Base-by-base conservation (phyloP, 2,329 filamentous ascomycete species). In the Penicillium aurantiogriseum region DNA sequence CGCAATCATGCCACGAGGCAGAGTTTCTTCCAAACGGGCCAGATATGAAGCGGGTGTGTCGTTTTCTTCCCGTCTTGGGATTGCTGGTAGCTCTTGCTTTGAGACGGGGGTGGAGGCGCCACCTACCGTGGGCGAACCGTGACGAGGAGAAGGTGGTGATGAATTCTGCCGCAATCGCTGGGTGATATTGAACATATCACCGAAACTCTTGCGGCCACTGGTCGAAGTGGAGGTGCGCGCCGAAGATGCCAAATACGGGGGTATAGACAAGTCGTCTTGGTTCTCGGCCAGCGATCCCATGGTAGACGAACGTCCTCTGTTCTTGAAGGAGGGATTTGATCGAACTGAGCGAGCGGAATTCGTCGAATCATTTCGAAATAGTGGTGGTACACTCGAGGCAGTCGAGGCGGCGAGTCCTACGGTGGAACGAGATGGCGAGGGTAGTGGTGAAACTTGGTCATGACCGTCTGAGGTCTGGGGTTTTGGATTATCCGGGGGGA, bases 21-120 rank as follows among this genome's bases (percentile, higher is more conserved):
- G 83, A 42, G 87, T 83, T 59, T 90, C 89, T 73, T 97, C 91
- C 2, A 97, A 80, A 27, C 91, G 87, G 36, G 89, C 84, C 29
- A 99, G 81, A 73, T 97, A 99, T 69, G 89, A 92, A 13, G 91
- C 91, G 0, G 94, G 90, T 0, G 92, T 93, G 67, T 99, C 94
- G 58, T 91, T 90, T 63, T 96, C 91, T 62, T 90, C 84, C 52
- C 90, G 85, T 65, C 92, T 87, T 0, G 94, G 93, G 36, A 96
- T 79, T 3, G 85, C 80, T 25, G 88, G 71, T 10, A 55, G 82
- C 64, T 70, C 94, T 8, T 92, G 83, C 68, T 70, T 94, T 13
- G 91, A 94, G 0, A 82, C 80, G 51, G 91, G 90, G 2, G 88
- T 92, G 11, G 82, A 84, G 23, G 86, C 83, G 9, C 85, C 87